Percentiles rank a stretch among this genome's conserved stretches.
phyloP scores from a whole-genome alignment of 257 asterid species.

The Ophiorrhiza pumila region DNA sequence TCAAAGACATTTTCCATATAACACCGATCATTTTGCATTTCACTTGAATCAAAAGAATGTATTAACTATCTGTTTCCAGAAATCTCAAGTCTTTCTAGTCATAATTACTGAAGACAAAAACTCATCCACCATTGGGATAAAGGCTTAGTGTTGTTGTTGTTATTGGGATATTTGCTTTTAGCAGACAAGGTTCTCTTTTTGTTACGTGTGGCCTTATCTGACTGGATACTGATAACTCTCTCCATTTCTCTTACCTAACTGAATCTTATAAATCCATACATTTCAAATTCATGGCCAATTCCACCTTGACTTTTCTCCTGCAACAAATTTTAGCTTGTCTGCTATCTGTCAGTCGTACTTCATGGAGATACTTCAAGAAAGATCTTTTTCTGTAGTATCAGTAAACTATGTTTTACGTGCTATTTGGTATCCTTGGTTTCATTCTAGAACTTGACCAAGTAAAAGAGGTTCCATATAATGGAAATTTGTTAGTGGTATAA shows the following conservation, averaged over 20 bases:
- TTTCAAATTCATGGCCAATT: neutral
- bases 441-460: neutral
- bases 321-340: neutral
- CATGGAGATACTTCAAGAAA: neutral
- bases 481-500: neutral
- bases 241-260: neutral
- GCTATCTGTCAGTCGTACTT: neutral
- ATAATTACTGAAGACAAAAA: neutral
- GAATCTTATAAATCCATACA: neutral
- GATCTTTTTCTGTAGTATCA: neutral
- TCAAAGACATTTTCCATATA: conserved; percentile 6
- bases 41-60: neutral
- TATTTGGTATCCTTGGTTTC: neutral
- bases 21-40: neutral
- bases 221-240: neutral
- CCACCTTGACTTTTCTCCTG: neutral
- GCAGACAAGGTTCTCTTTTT: neutral
- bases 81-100: neutral
- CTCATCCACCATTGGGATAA: no score
- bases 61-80: neutral
- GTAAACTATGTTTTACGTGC: neutral
- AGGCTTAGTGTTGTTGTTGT: no score
- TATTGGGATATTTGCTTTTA: neutral
- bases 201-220: neutral
- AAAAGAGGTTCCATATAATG: neutral